Base-by-base conservation (phyloP, 1,284 basidiomycete species). In the Cyathus olla region DNA sequence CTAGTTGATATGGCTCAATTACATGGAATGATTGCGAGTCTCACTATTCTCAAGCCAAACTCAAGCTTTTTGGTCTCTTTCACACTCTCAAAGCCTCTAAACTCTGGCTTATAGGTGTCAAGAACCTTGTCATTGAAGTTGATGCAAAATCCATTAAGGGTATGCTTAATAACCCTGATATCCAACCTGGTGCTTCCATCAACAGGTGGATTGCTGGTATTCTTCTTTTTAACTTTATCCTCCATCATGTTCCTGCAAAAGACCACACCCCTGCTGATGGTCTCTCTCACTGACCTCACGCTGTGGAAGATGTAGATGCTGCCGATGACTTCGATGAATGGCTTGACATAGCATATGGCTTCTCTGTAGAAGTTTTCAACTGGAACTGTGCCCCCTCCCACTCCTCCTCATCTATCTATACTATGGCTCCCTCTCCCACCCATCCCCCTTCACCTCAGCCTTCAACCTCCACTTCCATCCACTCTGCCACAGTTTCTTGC, bases 141-240 rank as follows among this genome's bases (percentile, higher is more conserved):
- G 77, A 83, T 55, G 44, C 44, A 21, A 47, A 71, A 21, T 81
- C 76, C 51, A 75, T 83, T 22, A 72, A 74, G 42, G 80, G 80
- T 0, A 83, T 83, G 80, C 51, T 81, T 1, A 72, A 71, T 21
- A 71, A 77, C 22, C 80, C 78, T 0, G 75, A 78, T 49, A 60
- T 80, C 3, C 72, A 74, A 9, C 79, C 80, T 0, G 80, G 76
- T 55, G 77, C 77, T 0, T 46, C 44, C 0, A 77, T 82, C 17
- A 82, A 81, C 51, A 55, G 76, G 8, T 83, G 81, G 80, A 81
- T 82, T 44, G 68, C 72, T 9, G 73, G 63, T 1, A 78, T 82
- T 11, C 49, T 78, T 1, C 60, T 79, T 15, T 83, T 79, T 59
- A 50, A 77, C 53, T 83, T 84, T 56, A 68, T 68, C 17, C 61